Percentiles rank a stretch among this genome's conserved stretches.
phyloP scores from a whole-genome alignment of 2,329 filamentous ascomycete species.

The Aspergillus sp. region DNA sequence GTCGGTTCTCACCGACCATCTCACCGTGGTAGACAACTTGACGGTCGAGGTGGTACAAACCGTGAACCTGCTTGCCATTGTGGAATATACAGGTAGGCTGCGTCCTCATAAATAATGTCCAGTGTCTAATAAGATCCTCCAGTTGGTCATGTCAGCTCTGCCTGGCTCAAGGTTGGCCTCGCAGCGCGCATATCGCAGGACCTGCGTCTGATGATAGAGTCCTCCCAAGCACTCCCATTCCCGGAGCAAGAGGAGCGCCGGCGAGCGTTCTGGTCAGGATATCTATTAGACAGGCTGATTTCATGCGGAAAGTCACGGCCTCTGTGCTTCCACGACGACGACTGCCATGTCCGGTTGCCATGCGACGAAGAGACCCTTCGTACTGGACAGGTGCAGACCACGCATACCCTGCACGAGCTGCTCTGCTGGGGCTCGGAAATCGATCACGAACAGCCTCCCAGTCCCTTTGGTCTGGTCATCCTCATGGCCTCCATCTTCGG shows the following conservation, averaged over 20 bases:
- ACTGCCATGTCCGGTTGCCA: constrained; percentile 27
- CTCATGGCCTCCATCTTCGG: constrained; percentile 36
- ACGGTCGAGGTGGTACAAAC: constrained; percentile 39
- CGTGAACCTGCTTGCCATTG: constrained; percentile 36
- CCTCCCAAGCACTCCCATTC: constrained; percentile 14
- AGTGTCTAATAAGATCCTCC: background rate
- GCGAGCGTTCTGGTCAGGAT: constrained; percentile 32
- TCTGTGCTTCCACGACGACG: constrained; percentile 22
- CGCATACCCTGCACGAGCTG: constrained; percentile 22
- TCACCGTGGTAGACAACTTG: constrained; percentile 31
- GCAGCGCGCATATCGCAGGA: constrained; percentile 62
- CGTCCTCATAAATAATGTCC: background rate
- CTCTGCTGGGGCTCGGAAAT: constrained; percentile 21
- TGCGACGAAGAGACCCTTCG: constrained; percentile 23
- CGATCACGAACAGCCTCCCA: constrained; percentile 15
- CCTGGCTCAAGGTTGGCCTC: constrained; percentile 39
- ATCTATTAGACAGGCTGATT: constrained; percentile 31
- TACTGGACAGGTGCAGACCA: constrained; percentile 18
- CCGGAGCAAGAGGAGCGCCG: constrained; percentile 29
- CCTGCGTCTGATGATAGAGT: constrained; percentile 32
- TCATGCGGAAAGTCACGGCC: constrained; percentile 26
- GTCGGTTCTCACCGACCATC: constrained; percentile 33
- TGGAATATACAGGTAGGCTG: constrained; percentile 39
- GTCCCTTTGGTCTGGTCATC: constrained; percentile 29
- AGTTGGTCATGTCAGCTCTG: constrained; percentile 33